Percentiles rank a stretch among this genome's conserved stretches.
Evolutionary conservation across 1,284 basidiomycete genomes (phyloP).

Genomic region (Papiliotrema fonsecae): DNA sequence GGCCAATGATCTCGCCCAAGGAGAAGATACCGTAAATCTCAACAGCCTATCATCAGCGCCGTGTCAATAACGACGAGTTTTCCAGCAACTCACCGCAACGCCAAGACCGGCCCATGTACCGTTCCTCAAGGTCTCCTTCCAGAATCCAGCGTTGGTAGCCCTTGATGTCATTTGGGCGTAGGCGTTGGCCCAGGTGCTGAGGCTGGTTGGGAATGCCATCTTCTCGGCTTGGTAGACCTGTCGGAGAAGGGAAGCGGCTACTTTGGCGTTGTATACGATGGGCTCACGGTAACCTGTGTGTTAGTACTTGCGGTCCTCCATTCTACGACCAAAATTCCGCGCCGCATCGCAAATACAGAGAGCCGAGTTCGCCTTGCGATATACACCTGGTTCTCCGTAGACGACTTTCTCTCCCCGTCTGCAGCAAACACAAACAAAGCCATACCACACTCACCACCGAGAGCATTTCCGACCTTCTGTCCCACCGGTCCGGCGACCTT

Average conservation of each 20-base stretch:
- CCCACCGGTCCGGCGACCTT: conserved; percentile 46
- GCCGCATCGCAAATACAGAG: too few species aligned
- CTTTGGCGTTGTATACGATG: conserved; percentile 74
- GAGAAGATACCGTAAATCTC: conserved; percentile 58
- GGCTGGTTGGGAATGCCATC: conserved; percentile 71
- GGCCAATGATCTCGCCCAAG: conserved; percentile 87
- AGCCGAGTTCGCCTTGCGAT: too few species aligned
- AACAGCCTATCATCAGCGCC: conserved; percentile 43
- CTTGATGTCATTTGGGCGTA: conserved; percentile 71
- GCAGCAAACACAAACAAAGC: too few species aligned
- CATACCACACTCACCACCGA: conserved; percentile 45
- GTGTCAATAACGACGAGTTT: neutral
- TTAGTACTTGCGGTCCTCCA: neutral
- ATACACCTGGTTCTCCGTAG: too few species aligned
- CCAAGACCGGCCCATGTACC: conserved; percentile 76
- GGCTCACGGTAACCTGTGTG: conserved; percentile 73
- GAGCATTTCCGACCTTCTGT: conserved; percentile 37
- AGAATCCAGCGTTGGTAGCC: conserved; percentile 63
- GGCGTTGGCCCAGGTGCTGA: conserved; percentile 60
- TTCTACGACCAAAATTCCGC: too few species aligned
- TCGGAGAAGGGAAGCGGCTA: conserved; percentile 77
- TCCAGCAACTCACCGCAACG: conserved; percentile 75
- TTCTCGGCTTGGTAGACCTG: conserved; percentile 87
- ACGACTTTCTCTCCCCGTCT: too few species aligned
- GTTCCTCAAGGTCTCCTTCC: conserved; percentile 62